Base-by-base conservation (phyloP, 2,329 filamentous ascomycete genomes). In the Akanthomyces muscarius region DNA sequence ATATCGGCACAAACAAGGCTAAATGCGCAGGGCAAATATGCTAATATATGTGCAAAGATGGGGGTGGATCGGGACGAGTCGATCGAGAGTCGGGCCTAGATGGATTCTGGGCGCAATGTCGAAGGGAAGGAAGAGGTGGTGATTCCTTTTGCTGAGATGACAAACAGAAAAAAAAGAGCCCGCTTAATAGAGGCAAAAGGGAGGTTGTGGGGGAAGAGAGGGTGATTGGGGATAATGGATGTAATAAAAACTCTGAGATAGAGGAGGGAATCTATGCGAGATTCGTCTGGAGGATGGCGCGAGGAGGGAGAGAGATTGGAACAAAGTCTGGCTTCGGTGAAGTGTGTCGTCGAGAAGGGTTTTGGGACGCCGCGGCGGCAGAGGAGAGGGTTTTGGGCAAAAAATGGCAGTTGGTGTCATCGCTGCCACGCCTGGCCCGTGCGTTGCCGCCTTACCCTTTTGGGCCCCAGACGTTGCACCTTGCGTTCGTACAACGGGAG, bases 181-280 rank as follows among this genome's bases (percentile, higher is more conserved):
- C 30, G 64, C 50, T 51, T 61, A 54, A 50, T 50, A 30, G 13
- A 51, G 38, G 52, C 45, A 23, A 33, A 54, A 44, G 60, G 60
- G 60, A 52, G 41, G 48, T 50, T 28, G 3, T 28, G 58, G 18
- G 63, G 64, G 61, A 30, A 58, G 47, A 62, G 64, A 62, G 61
- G 48, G 48, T 55, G 64, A 36, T 48, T 63, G 63, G 42, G 52
- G 55, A 51, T 41, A 56, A 62, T 54, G 11, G 47, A 61, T 59
- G 54, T 62, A 51, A 47, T 55, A 57, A 58, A 63, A 62, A 51
- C 55, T 58, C 53, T 50, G 51, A 52, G 23, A 44, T 53, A 52
- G 56, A 62, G 51, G 63, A 65, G 64, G 54, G 58, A 56, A 56
- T 59, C 55, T 41, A 56, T 50, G 65, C 63, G 62, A 44, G 53